Evolutionary conservation across 352 stramenopile genomes (phyloP).

Genomic region (Globisporangium solare): DNA sequence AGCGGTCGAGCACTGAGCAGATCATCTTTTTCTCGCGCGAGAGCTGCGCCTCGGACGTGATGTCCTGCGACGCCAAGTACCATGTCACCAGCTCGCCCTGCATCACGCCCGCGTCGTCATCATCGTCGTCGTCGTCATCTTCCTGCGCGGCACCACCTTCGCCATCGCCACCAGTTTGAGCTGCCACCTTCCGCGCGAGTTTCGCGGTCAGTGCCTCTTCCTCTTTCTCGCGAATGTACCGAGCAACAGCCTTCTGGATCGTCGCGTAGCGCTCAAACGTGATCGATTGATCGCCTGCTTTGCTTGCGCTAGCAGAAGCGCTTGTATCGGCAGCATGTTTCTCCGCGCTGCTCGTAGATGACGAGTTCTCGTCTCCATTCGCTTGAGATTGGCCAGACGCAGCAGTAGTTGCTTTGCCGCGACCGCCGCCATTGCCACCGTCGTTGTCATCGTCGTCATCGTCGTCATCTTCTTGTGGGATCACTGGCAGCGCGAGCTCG

Average conservation of each 20-base stretch:
- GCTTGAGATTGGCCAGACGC: no score
- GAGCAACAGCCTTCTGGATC: constrained; percentile 73
- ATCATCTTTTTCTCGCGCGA: constrained; percentile 79
- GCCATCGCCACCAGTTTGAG: constrained; percentile 9
- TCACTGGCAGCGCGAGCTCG: constrained; percentile 78
- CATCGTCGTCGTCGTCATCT: constrained; percentile 52
- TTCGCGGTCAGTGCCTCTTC: constrained; percentile 48
- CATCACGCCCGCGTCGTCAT: constrained; percentile 52
- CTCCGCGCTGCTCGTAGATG: not conserved
- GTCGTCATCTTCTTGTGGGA: constrained; percentile 23
- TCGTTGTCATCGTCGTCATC: constrained; percentile 15
- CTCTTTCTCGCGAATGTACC: constrained; percentile 81
- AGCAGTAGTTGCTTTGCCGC: not conserved
- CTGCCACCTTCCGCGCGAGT: constrained; percentile 34
- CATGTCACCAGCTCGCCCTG: constrained; percentile 82
- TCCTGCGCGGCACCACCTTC: constrained; percentile 19
- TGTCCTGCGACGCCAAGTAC: constrained; percentile 82
- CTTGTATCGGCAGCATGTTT: not conserved
- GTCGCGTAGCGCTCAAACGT: constrained; percentile 80
- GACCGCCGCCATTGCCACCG: not conserved
- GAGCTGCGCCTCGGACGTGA: constrained; percentile 78
- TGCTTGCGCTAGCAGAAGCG: constrained; percentile 3
- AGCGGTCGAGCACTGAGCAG: constrained; percentile 74
- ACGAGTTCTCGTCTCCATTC: not conserved
- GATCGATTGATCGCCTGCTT: constrained; percentile 34